Percentiles rank a stretch among this genome's conserved stretches.
phyloP scores from a whole-genome alignment of 768 basidiomycete species.

The Chiua virens region DNA sequence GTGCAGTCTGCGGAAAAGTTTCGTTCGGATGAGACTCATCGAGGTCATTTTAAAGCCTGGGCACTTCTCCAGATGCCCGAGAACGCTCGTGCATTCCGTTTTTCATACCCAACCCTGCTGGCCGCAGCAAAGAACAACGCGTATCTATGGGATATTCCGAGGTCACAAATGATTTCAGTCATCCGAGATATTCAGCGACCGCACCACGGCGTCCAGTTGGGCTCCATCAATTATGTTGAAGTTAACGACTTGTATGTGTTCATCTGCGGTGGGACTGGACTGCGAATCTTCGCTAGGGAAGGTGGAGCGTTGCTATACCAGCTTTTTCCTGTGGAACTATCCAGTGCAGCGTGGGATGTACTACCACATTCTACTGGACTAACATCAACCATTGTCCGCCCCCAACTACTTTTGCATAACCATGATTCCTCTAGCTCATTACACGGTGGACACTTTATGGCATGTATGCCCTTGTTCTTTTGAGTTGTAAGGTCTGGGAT shows the following conservation, averaged over 20 bases:
- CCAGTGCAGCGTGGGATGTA: conserved; percentile 38
- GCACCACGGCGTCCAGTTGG: conserved; percentile 25
- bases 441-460: conserved; percentile 20
- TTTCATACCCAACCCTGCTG: conserved; percentile 66
- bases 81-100: conserved; percentile 53
- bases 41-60: conserved; percentile 65
- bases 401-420: conserved; percentile 21
- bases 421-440: conserved; percentile 1
- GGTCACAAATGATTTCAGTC: conserved; percentile 47
- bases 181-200: conserved; percentile 20
- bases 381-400: conserved; percentile 13
- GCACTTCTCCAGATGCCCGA: conserved; percentile 52
- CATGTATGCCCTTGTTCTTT: conserved; percentile 20
- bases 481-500: neutral
- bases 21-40: conserved; percentile 10
- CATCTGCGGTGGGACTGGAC: conserved; percentile 47
- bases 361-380: conserved; percentile 11
- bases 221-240: conserved; percentile 63
- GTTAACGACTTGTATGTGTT: conserved; percentile 57
- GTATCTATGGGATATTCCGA: conserved; percentile 63
- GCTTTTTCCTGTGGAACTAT: conserved; percentile 36
- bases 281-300: conserved; percentile 56
- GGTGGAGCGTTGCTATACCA: conserved; percentile 46
- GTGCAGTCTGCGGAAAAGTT: conserved; percentile 17
- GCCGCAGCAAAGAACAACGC: conserved; percentile 45